Percentiles rank a stretch among this genome's conserved stretches.
phyloP scores from a whole-genome alignment of 139 green algal species.

The Monoraphidium neglectum region DNA sequence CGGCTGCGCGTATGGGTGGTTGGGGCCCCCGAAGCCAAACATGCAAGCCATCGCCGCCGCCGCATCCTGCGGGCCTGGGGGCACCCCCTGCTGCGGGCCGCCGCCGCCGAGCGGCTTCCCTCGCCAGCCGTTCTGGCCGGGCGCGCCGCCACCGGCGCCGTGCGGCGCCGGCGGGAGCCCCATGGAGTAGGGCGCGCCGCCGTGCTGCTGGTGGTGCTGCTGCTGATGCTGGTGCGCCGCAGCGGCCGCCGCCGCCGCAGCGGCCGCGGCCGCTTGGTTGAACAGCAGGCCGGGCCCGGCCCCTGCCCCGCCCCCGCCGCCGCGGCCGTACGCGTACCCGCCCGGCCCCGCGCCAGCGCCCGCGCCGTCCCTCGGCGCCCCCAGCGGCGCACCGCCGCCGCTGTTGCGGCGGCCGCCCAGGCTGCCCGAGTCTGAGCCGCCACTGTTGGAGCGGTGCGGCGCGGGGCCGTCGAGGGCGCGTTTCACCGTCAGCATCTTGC shows the following conservation, averaged over 20 bases:
- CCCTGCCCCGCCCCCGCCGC: not conserved
- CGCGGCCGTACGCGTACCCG: not conserved
- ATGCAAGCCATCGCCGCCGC: not conserved
- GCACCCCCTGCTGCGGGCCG: too few species aligned
- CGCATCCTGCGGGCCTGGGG: too few species aligned
- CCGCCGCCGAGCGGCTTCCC: too few species aligned
- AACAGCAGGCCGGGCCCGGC: not conserved
- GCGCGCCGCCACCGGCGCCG: too few species aligned
- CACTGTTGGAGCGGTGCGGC: not conserved
- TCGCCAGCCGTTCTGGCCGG: too few species aligned
- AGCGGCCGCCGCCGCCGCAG: not conserved
- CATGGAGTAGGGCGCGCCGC: not conserved
- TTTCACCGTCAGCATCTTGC: constrained; percentile 75
- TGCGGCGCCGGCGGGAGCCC: not conserved
- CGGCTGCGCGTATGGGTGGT: too few species aligned
- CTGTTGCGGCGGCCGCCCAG: not conserved
- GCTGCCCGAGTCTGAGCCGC: not conserved
- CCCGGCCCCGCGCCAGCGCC: not conserved
- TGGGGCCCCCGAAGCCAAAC: too few species aligned
- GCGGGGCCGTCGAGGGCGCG: constrained; percentile 34
- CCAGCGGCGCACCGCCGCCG: not conserved
- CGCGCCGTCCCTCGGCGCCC: not conserved
- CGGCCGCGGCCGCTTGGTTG: not conserved
- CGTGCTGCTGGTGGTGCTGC: constrained; percentile 11
- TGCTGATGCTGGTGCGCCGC: constrained; percentile 1